Evolutionary conservation across 1,284 basidiomycete genomes (phyloP).

Genomic region (Irpex sp.): DNA sequence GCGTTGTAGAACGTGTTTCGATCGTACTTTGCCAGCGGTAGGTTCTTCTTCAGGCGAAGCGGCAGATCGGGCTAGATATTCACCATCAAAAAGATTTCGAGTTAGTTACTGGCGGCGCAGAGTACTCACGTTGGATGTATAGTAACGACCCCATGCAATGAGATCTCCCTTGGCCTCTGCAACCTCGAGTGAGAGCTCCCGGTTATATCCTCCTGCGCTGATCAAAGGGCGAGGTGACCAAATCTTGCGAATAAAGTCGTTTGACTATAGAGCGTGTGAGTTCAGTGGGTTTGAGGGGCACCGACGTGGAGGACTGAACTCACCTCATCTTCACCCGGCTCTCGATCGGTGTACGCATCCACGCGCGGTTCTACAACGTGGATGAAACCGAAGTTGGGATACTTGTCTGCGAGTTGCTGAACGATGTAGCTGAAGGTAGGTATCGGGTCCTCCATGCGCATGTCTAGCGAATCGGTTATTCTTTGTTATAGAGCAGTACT

Average conservation of each 20-base stretch:
- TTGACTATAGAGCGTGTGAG: conserved; percentile 17
- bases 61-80: neutral
- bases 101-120: neutral
- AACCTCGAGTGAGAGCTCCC: conserved; percentile 18
- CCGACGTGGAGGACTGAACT: neutral
- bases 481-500: neutral
- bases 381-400: conserved; percentile 49
- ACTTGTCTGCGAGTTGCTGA: conserved; percentile 18
- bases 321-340: conserved; percentile 12
- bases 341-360: conserved; percentile 13
- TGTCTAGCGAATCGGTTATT: neutral
- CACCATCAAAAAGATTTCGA: neutral
- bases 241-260: conserved; percentile 24
- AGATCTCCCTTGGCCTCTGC: conserved; percentile 29
- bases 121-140: conserved; percentile 36
- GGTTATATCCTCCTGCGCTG: conserved; percentile 31
- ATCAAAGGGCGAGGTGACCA: conserved; percentile 24
- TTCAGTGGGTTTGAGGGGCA: neutral
- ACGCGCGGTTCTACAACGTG: conserved; percentile 39
- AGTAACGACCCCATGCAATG: conserved; percentile 41
- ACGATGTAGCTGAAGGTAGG: neutral
- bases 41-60: neutral
- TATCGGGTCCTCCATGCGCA: neutral
- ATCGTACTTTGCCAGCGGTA: neutral
- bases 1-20: neutral